phyloP scores from a whole-genome alignment of 2,329 filamentous ascomycete species.

The Colletotrichum siamense region DNA sequence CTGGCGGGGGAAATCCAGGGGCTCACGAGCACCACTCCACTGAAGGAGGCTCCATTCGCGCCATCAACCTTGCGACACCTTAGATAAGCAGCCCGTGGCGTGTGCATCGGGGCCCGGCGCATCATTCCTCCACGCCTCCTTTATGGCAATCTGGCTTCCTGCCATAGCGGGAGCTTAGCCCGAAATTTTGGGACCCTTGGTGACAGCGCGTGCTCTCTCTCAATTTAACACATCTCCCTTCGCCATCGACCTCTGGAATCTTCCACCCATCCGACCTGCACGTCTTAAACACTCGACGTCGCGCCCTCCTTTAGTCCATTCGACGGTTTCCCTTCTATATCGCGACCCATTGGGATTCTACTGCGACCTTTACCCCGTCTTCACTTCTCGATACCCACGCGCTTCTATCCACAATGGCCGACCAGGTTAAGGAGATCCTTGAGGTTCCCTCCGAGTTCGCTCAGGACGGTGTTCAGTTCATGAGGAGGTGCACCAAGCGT shows the following conservation, averaged over 20 bases:
- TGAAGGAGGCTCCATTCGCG: neutral
- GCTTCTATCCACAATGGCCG: constrained; percentile 56
- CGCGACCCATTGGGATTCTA: constrained; percentile 11
- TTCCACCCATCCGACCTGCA: constrained; percentile 18
- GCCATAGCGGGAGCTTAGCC: constrained; percentile 14
- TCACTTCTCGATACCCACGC: constrained; percentile 12
- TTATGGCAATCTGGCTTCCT: constrained; percentile 25
- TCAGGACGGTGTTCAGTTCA: constrained; percentile 66
- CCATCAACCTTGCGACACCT: neutral
- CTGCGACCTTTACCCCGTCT: neutral
- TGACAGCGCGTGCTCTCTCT: constrained; percentile 6
- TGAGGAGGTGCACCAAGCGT: constrained; percentile 69
- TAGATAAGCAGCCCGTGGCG: constrained; percentile 8
- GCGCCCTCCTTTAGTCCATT: constrained; percentile 4
- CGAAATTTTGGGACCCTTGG: constrained; percentile 19
- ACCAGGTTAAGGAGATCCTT: constrained; percentile 73
- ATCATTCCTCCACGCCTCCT: constrained; percentile 21
- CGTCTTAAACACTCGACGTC: constrained; percentile 16
- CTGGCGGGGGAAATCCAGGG: constrained; percentile 1
- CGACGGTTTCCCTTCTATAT: neutral
- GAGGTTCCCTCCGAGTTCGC: constrained; percentile 72
- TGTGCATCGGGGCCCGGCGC: constrained; percentile 10
- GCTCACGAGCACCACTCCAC: neutral
- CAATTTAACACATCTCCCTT: constrained; percentile 24
- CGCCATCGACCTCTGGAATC: constrained; percentile 17